Evolutionary conservation across 2,329 filamentous ascomycete species (phyloP), one percentile per base, ranked within the genome.

Genomic region (Fusarium falciforme): DNA sequence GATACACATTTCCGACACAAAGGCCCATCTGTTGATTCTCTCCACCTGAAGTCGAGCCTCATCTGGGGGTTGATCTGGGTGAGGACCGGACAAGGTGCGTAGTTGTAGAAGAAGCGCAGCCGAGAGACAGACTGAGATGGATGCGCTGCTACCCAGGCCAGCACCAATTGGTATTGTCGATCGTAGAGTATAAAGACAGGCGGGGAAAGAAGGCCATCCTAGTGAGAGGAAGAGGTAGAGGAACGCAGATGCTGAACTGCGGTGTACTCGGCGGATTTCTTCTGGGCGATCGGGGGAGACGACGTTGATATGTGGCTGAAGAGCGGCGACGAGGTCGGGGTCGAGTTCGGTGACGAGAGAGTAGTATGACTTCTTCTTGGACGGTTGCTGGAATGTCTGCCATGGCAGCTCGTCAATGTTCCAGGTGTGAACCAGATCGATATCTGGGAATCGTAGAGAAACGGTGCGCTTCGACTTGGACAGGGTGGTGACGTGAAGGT

Each of bases 11-110:
- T 99, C 96, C 27, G 93, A 93, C 1, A 99, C 96, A 82, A 98
- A 98, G 0, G 96, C 95, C 96, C 97, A 99, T 71, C 93, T 90
- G 83, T 99, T 99, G 84, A 99, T 98, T 73, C 96, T 91, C 84
- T 98, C 95, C 33, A 98, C 89, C 81, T 99, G 96, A 49, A 95
- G 84, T 68, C 93, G 91, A n/a, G 94, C 94, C 84, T 99, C 96
- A 64, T 94, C 92, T 1, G 91, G 84, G 5, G 95, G 94, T 82
- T 98, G 96, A 78, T 98, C 96, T 0, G 94, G 93, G 80, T 98
- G 96, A 1, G 96, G 96, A 0, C 95, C 95, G 2, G 94, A 93
- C 7, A 99, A 87, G 4, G 95, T 94, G 61, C 95, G 93, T 72
- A 97, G 93, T 82, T 98, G 96, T 64, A 97, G 86, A 14, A 98